phyloP scores from a whole-genome alignment of 2,329 filamentous ascomycete species.

The Hyphodiscus sp. region DNA sequence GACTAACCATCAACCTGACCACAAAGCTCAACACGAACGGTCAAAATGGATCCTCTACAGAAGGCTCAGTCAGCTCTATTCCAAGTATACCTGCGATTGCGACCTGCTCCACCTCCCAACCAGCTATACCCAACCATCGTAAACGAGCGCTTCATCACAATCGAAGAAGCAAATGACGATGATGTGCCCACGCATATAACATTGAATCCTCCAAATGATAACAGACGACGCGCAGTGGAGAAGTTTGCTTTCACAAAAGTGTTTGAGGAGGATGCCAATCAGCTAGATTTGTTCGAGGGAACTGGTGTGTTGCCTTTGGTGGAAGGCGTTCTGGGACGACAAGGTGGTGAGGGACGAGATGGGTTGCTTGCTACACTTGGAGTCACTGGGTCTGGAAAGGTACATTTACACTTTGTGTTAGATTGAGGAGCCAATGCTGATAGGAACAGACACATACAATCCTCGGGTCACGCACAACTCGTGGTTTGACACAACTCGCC shows the following conservation, averaged over 20 bases:
- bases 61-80: slow-evolving; percentile 60
- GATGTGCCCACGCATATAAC: slow-evolving; percentile 63
- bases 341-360: slow-evolving; percentile 75
- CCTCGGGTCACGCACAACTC: slow-evolving; percentile 76
- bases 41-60: slow-evolving; percentile 33
- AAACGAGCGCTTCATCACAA: slow-evolving; percentile 68
- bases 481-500: slow-evolving; percentile 84
- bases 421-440: slow-evolving; percentile 4
- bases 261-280: slow-evolving; percentile 78
- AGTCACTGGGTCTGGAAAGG: slow-evolving; percentile 95
- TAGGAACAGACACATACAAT: slow-evolving; percentile 80
- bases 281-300: slow-evolving; percentile 80
- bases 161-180: slow-evolving; percentile 52
- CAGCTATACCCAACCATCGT: slow-evolving; percentile 32
- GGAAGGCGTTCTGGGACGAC: slow-evolving; percentile 69
- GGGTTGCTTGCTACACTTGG: slow-evolving; percentile 86
- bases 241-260: slow-evolving; percentile 92
- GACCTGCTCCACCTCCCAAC: slow-evolving; percentile 49
- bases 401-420: slow-evolving; percentile 31
- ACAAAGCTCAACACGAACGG: neutral
- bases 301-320: slow-evolving; percentile 70
- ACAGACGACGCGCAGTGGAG: slow-evolving; percentile 79
- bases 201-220: slow-evolving; percentile 73
- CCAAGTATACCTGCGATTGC: slow-evolving; percentile 83
- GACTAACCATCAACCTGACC: neutral